phyloP scores from a whole-genome alignment of 352 stramenopile genomes.

The Phytophthora cactorum region DNA sequence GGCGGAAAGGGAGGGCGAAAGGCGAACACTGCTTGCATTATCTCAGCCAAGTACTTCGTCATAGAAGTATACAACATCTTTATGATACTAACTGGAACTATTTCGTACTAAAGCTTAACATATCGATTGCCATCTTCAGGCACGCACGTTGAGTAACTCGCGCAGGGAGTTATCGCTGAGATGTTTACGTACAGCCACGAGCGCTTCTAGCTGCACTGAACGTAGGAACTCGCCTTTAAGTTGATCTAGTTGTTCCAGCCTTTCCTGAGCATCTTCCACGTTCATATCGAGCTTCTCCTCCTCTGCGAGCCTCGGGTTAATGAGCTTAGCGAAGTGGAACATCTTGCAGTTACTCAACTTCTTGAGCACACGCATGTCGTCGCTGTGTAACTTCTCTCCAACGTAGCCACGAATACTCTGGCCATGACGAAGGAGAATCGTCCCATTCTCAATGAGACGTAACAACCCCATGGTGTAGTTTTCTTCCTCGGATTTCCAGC shows the following conservation, averaged over 20 bases:
- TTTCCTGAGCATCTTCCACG: conserved; percentile 34
- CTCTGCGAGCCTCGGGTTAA: conserved; percentile 66
- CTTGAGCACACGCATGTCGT: conserved; percentile 87
- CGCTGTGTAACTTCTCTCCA: conserved; percentile 78
- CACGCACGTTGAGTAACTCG: conserved; percentile 59
- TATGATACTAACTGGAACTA: too few species aligned
- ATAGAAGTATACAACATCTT: too few species aligned
- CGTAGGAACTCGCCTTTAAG: conserved; percentile 76
- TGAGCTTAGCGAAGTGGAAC: conserved; percentile 73
- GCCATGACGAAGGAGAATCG: conserved; percentile 61
- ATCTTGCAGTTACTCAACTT: conserved; percentile 87
- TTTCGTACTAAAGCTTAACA: too few species aligned
- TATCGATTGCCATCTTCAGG: conserved; percentile 11
- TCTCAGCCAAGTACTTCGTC: too few species aligned
- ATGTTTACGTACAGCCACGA: conserved; percentile 78
- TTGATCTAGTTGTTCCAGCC: conserved; percentile 50
- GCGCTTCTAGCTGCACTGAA: conserved; percentile 76
- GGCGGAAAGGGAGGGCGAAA: too few species aligned
- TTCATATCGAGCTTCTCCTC: conserved; percentile 58
- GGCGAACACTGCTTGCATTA: too few species aligned
- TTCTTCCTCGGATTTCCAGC: conserved; percentile 80
- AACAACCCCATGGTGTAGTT: conserved; percentile 76
- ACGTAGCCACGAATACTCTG: conserved; percentile 79
- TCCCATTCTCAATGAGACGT: conserved; percentile 65
- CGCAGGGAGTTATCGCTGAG: conserved; percentile 72